Base-by-base conservation (phyloP, 768 basidiomycete genomes). In the Gelatoporia subvermispora region DNA sequence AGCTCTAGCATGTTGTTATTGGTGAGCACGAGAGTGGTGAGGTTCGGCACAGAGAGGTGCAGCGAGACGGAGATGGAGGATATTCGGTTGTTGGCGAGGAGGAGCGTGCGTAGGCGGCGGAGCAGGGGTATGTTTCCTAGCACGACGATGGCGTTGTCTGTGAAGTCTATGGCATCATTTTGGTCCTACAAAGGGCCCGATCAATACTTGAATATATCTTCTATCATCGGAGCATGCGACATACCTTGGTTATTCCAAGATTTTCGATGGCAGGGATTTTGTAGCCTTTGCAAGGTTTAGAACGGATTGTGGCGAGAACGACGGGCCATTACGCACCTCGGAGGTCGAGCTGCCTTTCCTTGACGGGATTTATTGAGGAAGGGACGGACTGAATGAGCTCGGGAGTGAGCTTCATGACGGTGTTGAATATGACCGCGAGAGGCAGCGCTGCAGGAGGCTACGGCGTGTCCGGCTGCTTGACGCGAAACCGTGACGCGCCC, bases 201-300 rank as follows among this genome's bases (percentile, higher is more conserved):
- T 43, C 18, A 43, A n/a, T 21, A 44, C n/a, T 22, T 24, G 31
- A 17, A 46, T 18, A 34, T 35, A 9, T 22, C 1, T 15, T 41
- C 11, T 43, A 35, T 35, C 51, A 52, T 50, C 36, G 43, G 31
- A 41, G 23, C 24, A 43, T 49, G n/a, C n/a, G 35, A 67, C 80
- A 57, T 66, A 84, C 89, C 76, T 76, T 84, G 66, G 92, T 91
- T 54, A 93, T 88, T 75, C 92, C 93, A 57, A 95, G 77, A 77
- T 95, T 95, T 84, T 95, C 93, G 65, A 95, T 95, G 48, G 88
- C 81, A 46, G 93, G 92, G 57, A 94, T 93, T 79, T 91, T 93
- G 72, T 88, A 87, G 49, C 92, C 91, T 93, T 67, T 57, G 60
- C 56, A 45, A 43, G 31, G 28, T 36, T 42, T 48, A 47, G 55